These are phyloP conservation scores for Aspergillus cavernicola DNA, from an alignment of 495 filamentous ascomycete genomes.

Conservation along the genomic window DNA sequence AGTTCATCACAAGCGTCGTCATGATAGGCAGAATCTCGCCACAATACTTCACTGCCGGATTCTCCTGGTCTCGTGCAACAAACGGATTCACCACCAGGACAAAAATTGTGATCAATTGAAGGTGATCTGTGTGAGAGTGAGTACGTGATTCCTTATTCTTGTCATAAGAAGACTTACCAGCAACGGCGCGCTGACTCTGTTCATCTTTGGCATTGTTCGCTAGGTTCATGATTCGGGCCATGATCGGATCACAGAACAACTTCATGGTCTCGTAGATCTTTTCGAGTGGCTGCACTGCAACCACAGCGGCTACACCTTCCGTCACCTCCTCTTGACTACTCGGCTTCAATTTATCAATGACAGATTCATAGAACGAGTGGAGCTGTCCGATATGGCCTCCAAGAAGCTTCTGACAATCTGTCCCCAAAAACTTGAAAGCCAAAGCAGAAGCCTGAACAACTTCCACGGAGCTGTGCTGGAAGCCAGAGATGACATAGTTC, in stretches of 20 bases:
- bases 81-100: slow-evolving; percentile 76
- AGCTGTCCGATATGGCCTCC: slow-evolving; percentile 75
- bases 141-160: slow-evolving; percentile 5
- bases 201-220: slow-evolving; percentile 83
- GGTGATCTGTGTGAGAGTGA: slow-evolving; percentile 58
- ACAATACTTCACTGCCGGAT: slow-evolving; percentile 95
- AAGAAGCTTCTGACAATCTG: slow-evolving; percentile 84
- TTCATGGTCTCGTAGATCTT: slow-evolving; percentile 81
- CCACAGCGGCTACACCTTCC: slow-evolving; percentile 86
- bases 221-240: slow-evolving; percentile 77
- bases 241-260: slow-evolving; percentile 89
- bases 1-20: slow-evolving; percentile 77
- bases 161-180: slow-evolving; percentile 54
- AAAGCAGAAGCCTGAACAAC: slow-evolving; percentile 87
- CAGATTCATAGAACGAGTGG: slow-evolving; percentile 85
- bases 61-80: slow-evolving; percentile 64
- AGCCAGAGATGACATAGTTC: slow-evolving; percentile 88
- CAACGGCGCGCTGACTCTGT: slow-evolving; percentile 73
- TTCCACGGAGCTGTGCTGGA: slow-evolving; percentile 79
- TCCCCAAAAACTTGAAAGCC: slow-evolving; percentile 94
- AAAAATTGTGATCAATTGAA: slow-evolving; percentile 90
- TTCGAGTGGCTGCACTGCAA: slow-evolving; percentile 76
- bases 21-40: slow-evolving; percentile 86
- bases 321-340: slow-evolving; percentile 92
- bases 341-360: slow-evolving; percentile 77